phyloP scores from a whole-genome alignment of 2,329 filamentous ascomycete species.

The Drechmeria coniospora region DNA sequence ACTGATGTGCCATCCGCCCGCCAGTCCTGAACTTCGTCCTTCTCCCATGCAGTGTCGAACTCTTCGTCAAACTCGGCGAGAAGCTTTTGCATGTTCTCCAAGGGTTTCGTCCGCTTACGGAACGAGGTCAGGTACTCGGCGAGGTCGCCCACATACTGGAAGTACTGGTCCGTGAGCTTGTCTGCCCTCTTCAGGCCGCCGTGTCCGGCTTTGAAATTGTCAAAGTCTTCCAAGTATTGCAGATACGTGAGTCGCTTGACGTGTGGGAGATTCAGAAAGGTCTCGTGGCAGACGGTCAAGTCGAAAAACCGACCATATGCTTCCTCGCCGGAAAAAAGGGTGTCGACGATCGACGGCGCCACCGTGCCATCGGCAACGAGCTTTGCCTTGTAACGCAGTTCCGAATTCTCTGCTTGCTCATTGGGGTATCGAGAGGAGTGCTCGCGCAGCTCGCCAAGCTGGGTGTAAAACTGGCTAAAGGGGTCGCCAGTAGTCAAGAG shows the following conservation, averaged over 20 bases:
- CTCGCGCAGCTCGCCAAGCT: conserved; percentile 64
- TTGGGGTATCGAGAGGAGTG: conserved; percentile 88
- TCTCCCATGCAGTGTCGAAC: conserved; percentile 71
- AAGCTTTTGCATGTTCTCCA: conserved; percentile 73
- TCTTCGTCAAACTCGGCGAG: conserved; percentile 65
- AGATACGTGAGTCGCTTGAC: conserved; percentile 78
- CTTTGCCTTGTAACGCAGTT: conserved; percentile 70
- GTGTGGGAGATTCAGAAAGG: conserved; percentile 77
- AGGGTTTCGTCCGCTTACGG: conserved; percentile 65
- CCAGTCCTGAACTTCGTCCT: conserved; percentile 71
- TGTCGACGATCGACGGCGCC: conserved; percentile 58
- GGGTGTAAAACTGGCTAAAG: conserved; percentile 82
- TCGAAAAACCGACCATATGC: conserved; percentile 88
- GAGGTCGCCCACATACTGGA: conserved; percentile 70
- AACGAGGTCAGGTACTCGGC: conserved; percentile 78
- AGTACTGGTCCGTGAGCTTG: conserved; percentile 87
- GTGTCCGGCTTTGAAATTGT: conserved; percentile 63
- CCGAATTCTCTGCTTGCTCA: conserved; percentile 87
- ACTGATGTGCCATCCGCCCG: conserved; percentile 34
- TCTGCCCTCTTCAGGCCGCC: conserved; percentile 62
- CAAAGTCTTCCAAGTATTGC: conserved; percentile 85
- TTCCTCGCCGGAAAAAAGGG: conserved; percentile 92
- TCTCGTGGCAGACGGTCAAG: conserved; percentile 67
- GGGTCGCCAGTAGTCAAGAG: conserved; percentile 71
- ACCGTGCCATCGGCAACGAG: conserved; percentile 48